Evolutionary conservation across 768 basidiomycete genomes (phyloP), one percentile per base, ranked within the genome.

Genomic region (Rubroboletus pulcherrimus): DNA sequence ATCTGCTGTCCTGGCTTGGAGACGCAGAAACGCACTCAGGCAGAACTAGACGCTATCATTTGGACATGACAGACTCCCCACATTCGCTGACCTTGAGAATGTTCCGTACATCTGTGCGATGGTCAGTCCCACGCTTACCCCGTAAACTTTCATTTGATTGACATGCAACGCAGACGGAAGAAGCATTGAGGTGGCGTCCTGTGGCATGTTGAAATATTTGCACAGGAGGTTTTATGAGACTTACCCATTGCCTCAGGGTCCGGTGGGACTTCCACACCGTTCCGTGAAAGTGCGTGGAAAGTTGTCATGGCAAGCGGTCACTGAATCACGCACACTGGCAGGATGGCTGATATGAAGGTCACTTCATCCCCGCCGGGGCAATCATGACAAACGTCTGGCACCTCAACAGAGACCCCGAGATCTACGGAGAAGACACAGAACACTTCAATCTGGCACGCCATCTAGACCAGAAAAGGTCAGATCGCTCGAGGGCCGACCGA

Each of bases 361-460:
- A 61, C 53, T 59, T 57, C n/a, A 67, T 67, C 24, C 63, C 63
- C 3, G 62, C 61, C 17, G 66, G 59, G n/a, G 54, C 59, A 12
- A 53, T 39, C 38, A 33, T 53, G 38, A 40, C 57, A n/a, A 60
- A 60, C 19, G 49, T 60, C 42, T 60, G 57, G 57, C 57, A 59
- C 45, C 51, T 82, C 31, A 81, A 82, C 60, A 60, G 67, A 12
- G 73, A 75, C 4, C 61, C 66, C 24, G 64, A 56, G 3, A 56
- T 78, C 24, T 82, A 79, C 76, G 81, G 82, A 5, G 48, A 67
- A 2, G 74, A 77, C 39, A 75, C 78, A 17, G 71, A 64, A 31
- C 66, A 71, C 39, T 81, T 80, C 61, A 67, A 67, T 5, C 80
- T 78, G 0, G 71, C 73, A 41, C 72, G 56, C 10, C 52, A 57